Base-by-base conservation (phyloP, 2,329 filamentous ascomycete genomes). In the Ramularia endophylla region DNA sequence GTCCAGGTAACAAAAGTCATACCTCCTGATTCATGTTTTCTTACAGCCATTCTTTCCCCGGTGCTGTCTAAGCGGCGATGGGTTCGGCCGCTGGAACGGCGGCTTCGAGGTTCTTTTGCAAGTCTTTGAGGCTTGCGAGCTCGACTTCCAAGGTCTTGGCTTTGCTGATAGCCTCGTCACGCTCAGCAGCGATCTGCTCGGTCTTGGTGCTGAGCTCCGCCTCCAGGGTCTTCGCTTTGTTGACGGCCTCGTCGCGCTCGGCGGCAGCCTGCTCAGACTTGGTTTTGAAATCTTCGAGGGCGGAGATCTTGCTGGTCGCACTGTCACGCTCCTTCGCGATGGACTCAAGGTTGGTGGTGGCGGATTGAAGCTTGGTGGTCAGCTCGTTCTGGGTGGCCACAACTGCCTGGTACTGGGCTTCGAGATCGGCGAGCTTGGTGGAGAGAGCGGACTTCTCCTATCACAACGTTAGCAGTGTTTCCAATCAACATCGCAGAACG, bases 381-480 rank as follows among this genome's bases (percentile, higher is more conserved):
- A 42, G 27, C 12, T 46, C 39, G n/a, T 38, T 33, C 5, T 30
- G 39, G 5, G 38, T n/a, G 8, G 44, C 44, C 8, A 11, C 18
- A 19, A 31, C 25, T 11, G 41, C 40, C 22, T 42, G 28, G 25
- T 38, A 27, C 25, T 20, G 16, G 27, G 40, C 40, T 16, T 48
- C 42, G 33, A 45, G 42, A 19, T 42, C 46, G 32, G 43, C 40
- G 18, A 48, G 28, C 30, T 48, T 45, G 17, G 46, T 31, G 5
- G 20, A 17, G 36, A 48, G 46, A 9, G 32, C 17, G 8, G 43
- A 34, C 15, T 46, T 48, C 40, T 48, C 43, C 46, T 47, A 27
- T 13, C 17, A 40, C 6, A 11, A 28, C 17, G 25, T 40, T 16
- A 40, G 38, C 5, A 16, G 9, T 18, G 16, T 12, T 5, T 25